Evolutionary conservation across 495 filamentous ascomycete species (phyloP).

Genomic region (Aspergillus biplanus): DNA sequence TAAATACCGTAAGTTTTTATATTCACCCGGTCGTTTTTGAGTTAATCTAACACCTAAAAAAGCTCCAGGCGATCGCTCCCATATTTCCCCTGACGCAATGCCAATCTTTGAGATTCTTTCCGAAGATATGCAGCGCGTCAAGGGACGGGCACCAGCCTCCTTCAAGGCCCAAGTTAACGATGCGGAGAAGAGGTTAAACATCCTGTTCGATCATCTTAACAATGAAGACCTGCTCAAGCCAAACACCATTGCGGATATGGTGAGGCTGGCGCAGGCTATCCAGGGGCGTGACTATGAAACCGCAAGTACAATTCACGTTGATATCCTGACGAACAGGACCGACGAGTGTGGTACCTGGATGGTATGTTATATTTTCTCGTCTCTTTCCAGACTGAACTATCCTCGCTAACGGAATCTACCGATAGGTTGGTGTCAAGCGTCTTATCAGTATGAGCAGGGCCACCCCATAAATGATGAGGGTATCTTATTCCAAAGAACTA

Average conservation of each 20-base stretch:
- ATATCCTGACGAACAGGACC: constrained; percentile 79
- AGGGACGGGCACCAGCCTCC: constrained; percentile 74
- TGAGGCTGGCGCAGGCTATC: constrained; percentile 67
- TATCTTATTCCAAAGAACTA: neutral
- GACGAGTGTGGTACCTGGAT: constrained; percentile 95
- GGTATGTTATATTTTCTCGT: constrained; percentile 59
- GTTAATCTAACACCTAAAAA: constrained; percentile 21
- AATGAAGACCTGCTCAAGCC: constrained; percentile 86
- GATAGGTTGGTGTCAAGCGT: constrained; percentile 85
- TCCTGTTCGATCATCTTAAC: constrained; percentile 95
- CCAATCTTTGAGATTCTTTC: constrained; percentile 81
- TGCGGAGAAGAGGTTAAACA: constrained; percentile 86
- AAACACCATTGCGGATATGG: constrained; percentile 76
- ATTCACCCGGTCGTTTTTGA: neutral
- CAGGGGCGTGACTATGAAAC: constrained; percentile 72
- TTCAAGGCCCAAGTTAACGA: constrained; percentile 89
- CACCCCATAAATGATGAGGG: constrained; percentile 52
- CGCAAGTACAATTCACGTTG: constrained; percentile 75
- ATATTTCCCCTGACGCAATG: constrained; percentile 77
- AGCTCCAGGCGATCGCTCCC: constrained; percentile 84
- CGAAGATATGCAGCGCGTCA: constrained; percentile 85
- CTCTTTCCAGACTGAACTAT: constrained; percentile 2
- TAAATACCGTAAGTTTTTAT: constrained; percentile 66
- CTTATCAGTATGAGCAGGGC: constrained; percentile 89
- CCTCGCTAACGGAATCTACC: neutral